Evolutionary conservation across 1,284 basidiomycete genomes (phyloP), one percentile per base, ranked within the genome.

Genomic region (Irpex sp.): DNA sequence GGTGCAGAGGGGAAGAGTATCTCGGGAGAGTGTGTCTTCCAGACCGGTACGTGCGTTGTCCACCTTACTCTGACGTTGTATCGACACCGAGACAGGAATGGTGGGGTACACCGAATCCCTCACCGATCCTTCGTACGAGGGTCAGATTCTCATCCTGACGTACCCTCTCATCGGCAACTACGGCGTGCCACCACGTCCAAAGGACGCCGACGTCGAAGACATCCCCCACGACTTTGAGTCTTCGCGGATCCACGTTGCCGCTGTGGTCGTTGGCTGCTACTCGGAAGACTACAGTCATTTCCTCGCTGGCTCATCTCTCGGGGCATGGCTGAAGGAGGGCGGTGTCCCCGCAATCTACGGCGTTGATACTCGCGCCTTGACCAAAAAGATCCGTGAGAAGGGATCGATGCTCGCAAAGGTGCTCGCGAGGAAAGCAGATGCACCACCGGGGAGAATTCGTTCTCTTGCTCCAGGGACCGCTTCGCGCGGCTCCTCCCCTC

Each of bases 161-260:
- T 99, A 98, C 78, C 97, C 97, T 4, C 82, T 99, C 68, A 83
- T 98, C 67, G 97, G 97, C 60, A 98, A 98, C 77, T 99, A 99
- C 73, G 97, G 97, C 75, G 96, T 99, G n/a, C 97, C 97, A 59
- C 82, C 83, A 65, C 87, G 95, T 51, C 77, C 80, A 48, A 69
- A 77, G 64, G 72, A 78, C 56, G 74, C 78, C 54, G 75, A 83
- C 10, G 78, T 85, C 60, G 82, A 89, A 65, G 77, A 79, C 37
- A 80, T 97, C 47, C 93, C 94, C 0, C 73, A 76, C 58, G 86
- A 91, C 67, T 99, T 98, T 75, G 97, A 99, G 80, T 98, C 95
- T 4, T 92, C 89, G 58, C 87, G 92, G 68, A 96, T 99, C 67
- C 97, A 99, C 74, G 80, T 98, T 67, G 84, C 96, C 7, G 97